Evolutionary conservation across 2,329 filamentous ascomycete genomes (phyloP), one percentile per base, ranked within the genome.

Genomic region (Fusarium chlamydosporum): DNA sequence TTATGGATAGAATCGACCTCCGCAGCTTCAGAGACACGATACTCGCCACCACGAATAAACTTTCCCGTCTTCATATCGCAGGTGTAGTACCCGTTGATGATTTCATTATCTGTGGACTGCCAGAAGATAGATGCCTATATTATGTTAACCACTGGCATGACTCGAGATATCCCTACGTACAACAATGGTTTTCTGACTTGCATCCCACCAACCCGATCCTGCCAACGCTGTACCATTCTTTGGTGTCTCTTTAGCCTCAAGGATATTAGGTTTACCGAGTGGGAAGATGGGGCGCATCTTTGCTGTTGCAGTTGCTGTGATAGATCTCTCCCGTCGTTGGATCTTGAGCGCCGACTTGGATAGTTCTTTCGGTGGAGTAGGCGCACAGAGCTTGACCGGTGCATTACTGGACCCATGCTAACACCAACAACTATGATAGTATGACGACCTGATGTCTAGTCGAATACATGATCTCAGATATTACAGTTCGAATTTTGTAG

Each of bases 341-440:
- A 4, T 61, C 58, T n/a, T 61, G 56, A 3, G 45, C 58, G 7
- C 58, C 58, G 8, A 61, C 56, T n/a, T 61, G 45, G 4, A 61
- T 29, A 3, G 56, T 35, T 13, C 58, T 10, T 13, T 45, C 38
- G 16, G 27, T 40, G 7, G 41, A 38, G 2, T 61, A 61, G 2
- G 58, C 56, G 23, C 61, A 61, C 5, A 61, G 15, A 12, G 58
- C 15, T 2, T 58, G 42, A 1, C 56, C 8, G 4, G 15, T 40
- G 23, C 13, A 11, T 2, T 13, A 5, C 4, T 26, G 27, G 15
- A 43, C 23, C 33, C 47, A 61, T 4, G 12, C 5, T 3, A 16
- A 12, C 6, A 40, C 12, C 12, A 54, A 13, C 1, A 61, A 4
- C 38, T 38, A 61, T 15, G 26, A 9, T 8, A 61, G 11, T 9